A percentile compares a stretch with the other conserved stretches of the same genome.
These are phyloP conservation scores for Saccharomycopsis fodiens DNA, from an alignment of 805 yeast species.

Conservation along the genomic window DNA sequence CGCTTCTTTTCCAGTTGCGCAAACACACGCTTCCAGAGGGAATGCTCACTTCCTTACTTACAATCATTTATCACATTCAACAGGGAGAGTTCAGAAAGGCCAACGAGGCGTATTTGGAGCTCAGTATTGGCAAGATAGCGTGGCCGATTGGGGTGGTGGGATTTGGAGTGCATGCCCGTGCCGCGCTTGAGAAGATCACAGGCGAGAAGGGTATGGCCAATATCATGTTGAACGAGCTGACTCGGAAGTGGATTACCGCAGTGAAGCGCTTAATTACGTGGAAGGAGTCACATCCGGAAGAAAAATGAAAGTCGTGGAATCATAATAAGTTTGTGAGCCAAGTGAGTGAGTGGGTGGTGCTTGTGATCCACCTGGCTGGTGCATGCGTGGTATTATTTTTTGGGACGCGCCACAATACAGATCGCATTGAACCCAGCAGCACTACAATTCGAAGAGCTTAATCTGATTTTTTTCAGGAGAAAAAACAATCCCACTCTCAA, in stretches of 20 bases:
- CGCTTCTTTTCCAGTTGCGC: slow-evolving; percentile 48
- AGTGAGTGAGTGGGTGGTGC: background rate
- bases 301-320: no score
- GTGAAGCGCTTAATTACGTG: slow-evolving; percentile 67
- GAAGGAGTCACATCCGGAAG: slow-evolving; percentile 32
- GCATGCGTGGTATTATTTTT: no score
- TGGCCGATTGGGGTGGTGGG: slow-evolving; percentile 87
- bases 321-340: no score
- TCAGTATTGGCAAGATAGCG: slow-evolving; percentile 81
- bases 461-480: no score
- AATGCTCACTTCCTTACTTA: slow-evolving; percentile 46
- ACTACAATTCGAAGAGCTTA: no score
- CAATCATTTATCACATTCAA: slow-evolving; percentile 58
- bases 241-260: slow-evolving; percentile 70
- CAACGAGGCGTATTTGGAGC: slow-evolving; percentile 59
- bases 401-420: no score
- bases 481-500: no score
- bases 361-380: background rate
- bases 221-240: slow-evolving; percentile 70
- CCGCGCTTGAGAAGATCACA: slow-evolving; percentile 51
- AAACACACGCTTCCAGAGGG: slow-evolving; percentile 29
- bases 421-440: no score
- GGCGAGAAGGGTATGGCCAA: slow-evolving; percentile 49
- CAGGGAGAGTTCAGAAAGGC: slow-evolving; percentile 41
- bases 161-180: slow-evolving; percentile 74